phyloP scores from a whole-genome alignment of 305 asterid genomes.

The Fraxinus floribunda region DNA sequence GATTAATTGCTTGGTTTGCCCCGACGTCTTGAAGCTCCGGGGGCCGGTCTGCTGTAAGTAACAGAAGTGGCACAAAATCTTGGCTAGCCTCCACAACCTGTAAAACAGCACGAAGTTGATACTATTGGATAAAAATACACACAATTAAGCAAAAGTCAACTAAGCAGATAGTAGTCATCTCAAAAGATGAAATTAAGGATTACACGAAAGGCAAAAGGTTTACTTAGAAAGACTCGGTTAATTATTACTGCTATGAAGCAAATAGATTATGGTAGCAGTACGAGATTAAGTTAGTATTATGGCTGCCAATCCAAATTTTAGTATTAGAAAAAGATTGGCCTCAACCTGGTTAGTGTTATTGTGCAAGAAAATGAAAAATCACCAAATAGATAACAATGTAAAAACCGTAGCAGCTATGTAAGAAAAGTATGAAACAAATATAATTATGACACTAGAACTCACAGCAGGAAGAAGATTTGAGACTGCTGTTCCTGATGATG shows the following conservation, averaged over 20 bases:
- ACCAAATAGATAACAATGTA: background rate
- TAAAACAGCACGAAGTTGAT: constrained; percentile 20
- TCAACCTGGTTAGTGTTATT: background rate
- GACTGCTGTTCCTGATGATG: constrained; percentile 98
- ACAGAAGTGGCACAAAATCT: constrained; percentile 77
- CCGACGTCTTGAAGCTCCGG: constrained; percentile 92
- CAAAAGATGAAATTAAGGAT: constrained; percentile 6
- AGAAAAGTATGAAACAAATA: background rate
- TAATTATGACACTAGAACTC: constrained; percentile 38
- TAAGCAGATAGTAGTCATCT: background rate
- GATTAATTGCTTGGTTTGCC: constrained; percentile 98
- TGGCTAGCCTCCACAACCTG: constrained; percentile 99
- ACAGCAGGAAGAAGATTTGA: constrained; percentile 98
- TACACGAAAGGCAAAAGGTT: background rate
- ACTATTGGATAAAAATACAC: constrained; percentile 2
- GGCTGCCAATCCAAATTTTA: background rate
- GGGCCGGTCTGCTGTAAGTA: constrained; percentile 98
- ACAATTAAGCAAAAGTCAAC: background rate
- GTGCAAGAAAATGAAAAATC: background rate
- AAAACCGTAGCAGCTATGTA: background rate
- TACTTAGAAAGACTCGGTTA: constrained; percentile 5
- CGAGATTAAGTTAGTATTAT: background rate
- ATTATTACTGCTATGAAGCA: constrained; percentile 14
- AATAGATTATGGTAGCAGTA: background rate
- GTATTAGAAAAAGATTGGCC: background rate